These are phyloP conservation scores for Babesia bigemina DNA, from an alignment of 169 alveolate species.

Conservation along the genomic window DNA sequence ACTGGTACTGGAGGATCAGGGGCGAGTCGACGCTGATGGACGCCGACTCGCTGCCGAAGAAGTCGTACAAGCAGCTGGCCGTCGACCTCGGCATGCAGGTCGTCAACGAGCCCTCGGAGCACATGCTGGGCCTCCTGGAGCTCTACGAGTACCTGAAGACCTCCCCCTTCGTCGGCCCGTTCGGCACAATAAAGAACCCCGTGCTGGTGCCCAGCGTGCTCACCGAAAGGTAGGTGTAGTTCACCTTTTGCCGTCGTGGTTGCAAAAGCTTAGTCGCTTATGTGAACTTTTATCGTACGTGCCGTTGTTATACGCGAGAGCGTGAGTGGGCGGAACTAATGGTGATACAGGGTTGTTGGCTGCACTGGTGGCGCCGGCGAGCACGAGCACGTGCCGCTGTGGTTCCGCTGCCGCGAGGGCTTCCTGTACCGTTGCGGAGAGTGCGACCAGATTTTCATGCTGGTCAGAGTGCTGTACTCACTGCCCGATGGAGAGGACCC, in stretches of 20 bases:
- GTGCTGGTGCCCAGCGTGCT: slow-evolving; percentile 85
- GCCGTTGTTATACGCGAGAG: neutral
- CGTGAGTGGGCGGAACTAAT: neutral
- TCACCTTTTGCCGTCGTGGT: neutral
- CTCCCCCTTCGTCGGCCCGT: slow-evolving; percentile 89
- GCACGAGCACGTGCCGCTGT: slow-evolving; percentile 84
- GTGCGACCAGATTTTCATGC: slow-evolving; percentile 91
- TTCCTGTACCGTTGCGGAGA: slow-evolving; percentile 90
- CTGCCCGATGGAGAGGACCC: slow-evolving; percentile 86
- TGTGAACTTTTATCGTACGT: neutral
- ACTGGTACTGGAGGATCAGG: slow-evolving; percentile 86
- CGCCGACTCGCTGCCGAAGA: slow-evolving; percentile 77
- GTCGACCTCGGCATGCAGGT: slow-evolving; percentile 86
- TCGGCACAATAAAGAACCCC: slow-evolving; percentile 88
- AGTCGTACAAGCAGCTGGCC: slow-evolving; percentile 86
- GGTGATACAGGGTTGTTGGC: slow-evolving; percentile 76
- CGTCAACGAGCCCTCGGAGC: slow-evolving; percentile 81
- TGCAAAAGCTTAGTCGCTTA: neutral
- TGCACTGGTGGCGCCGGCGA: slow-evolving; percentile 91
- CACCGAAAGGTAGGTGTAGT: slow-evolving; percentile 71
- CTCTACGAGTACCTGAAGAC: slow-evolving; percentile 85
- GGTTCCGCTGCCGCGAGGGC: slow-evolving; percentile 88
- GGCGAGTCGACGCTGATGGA: slow-evolving; percentile 82
- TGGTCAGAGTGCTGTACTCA: slow-evolving; percentile 83
- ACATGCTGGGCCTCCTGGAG: slow-evolving; percentile 85